phyloP scores from a whole-genome alignment of 805 yeast genomes.

The Debaryomyces castellii region DNA sequence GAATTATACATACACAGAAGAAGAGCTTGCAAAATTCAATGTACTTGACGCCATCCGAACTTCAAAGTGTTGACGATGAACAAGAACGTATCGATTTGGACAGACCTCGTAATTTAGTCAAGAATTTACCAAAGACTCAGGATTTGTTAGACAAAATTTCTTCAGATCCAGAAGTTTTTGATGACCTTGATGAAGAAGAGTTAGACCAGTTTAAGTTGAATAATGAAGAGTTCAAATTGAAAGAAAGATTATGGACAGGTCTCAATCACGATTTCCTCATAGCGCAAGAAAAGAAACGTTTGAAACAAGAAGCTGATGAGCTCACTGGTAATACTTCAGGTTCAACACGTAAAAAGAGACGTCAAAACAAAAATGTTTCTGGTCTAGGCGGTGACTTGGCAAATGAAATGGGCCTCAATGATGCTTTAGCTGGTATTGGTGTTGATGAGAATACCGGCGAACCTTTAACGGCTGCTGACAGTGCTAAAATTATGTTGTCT shows the following conservation, averaged over 20 bases:
- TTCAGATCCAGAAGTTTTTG: constrained; percentile 61
- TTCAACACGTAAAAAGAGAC: constrained; percentile 43
- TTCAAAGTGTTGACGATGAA: constrained; percentile 12
- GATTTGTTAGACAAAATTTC: constrained; percentile 52
- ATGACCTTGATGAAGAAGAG: constrained; percentile 78
- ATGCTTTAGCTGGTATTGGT: constrained; percentile 38
- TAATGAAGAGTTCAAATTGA: constrained; percentile 67
- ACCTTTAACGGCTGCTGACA: constrained; percentile 66
- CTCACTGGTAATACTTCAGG: constrained; percentile 70
- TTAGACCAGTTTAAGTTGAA: constrained; percentile 58
- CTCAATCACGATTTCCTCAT: constrained; percentile 81
- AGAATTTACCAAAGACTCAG: constrained; percentile 54
- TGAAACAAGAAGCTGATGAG: constrained; percentile 83
- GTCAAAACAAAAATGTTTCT: constrained; percentile 20
- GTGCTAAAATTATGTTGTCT: constrained; percentile 73
- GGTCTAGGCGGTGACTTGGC: constrained; percentile 22
- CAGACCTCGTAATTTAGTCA: constrained; percentile 49
- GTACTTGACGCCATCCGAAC: constrained; percentile 20
- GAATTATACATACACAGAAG: constrained; percentile 22
- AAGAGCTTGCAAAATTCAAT: constrained; percentile 18
- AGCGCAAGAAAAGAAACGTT: constrained; percentile 80
- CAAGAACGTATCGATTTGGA: constrained; percentile 21
- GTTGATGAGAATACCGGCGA: constrained; percentile 42
- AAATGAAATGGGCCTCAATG: constrained; percentile 27
- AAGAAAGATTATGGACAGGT: constrained; percentile 87